A percentile compares a stretch with the other conserved stretches of the same genome.
phyloP scores from a whole-genome alignment of 805 yeast genomes.

The Hanseniaspora occidentalis region DNA sequence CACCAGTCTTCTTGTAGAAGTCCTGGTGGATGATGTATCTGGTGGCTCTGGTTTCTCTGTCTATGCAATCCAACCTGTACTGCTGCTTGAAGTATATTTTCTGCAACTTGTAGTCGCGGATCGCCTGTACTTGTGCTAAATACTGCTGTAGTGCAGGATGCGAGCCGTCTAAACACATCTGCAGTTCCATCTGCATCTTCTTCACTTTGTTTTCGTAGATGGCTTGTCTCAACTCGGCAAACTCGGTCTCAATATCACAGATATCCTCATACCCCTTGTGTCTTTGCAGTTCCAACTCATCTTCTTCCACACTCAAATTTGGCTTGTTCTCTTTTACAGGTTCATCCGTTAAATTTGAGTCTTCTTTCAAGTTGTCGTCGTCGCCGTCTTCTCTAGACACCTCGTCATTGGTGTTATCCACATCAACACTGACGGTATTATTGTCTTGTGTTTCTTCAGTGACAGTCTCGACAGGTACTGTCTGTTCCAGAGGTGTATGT shows the following conservation, averaged over 20 bases:
- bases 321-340: constrained; percentile 7
- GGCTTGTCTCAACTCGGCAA: constrained; percentile 75
- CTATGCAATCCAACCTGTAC: constrained; percentile 66
- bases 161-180: constrained; percentile 75
- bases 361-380: neutral
- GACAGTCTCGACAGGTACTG: too few species aligned
- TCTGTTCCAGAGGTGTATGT: too few species aligned
- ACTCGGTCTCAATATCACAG: constrained; percentile 70
- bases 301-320: constrained; percentile 8
- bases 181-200: constrained; percentile 68
- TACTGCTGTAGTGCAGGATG: constrained; percentile 82
- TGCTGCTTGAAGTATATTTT: constrained; percentile 37
- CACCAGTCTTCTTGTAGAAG: constrained; percentile 54
- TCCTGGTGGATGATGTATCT: constrained; percentile 79
- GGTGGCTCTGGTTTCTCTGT: constrained; percentile 66
- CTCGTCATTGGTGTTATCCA: neutral
- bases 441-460: too few species aligned
- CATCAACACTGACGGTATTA: neutral
- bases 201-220: constrained; percentile 73
- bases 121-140: constrained; percentile 55
- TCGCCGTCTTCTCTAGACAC: constrained; percentile 5
- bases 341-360: constrained; percentile 2
- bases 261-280: constrained; percentile 39
- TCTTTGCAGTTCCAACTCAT: constrained; percentile 10
- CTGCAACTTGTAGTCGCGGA: constrained; percentile 56